phyloP scores from a whole-genome alignment of 2,329 filamentous ascomycete species.

The Trichoderma sp. region DNA sequence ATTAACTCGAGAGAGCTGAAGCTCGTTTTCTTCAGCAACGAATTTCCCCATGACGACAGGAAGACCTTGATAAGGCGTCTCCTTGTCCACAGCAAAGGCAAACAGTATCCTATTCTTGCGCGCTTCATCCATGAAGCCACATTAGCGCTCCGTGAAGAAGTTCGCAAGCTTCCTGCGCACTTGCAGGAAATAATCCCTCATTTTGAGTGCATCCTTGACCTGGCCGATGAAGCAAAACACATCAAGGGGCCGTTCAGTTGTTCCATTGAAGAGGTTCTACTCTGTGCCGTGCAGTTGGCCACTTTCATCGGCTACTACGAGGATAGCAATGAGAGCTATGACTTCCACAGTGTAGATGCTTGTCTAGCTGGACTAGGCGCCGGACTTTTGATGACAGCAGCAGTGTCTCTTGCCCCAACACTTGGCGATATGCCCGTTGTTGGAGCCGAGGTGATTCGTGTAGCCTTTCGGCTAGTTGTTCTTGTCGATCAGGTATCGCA shows the following conservation, averaged over 20 bases:
- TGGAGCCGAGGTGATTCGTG: background rate
- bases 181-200: background rate
- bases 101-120: constrained; percentile 8
- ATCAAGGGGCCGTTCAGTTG: background rate
- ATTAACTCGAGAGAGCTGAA: background rate
- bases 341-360: background rate
- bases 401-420: background rate
- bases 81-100: background rate
- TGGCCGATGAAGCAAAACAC: background rate
- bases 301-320: background rate
- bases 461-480: background rate
- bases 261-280: background rate
- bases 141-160: constrained; percentile 1
- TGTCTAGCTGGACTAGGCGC: background rate
- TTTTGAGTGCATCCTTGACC: background rate
- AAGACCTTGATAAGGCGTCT: background rate
- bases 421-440: background rate
- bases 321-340: background rate
- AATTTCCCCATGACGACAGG: constrained; percentile 21
- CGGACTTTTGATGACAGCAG: background rate
- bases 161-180: background rate
- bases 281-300: background rate
- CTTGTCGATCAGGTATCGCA: background rate
- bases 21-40: constrained; percentile 25
- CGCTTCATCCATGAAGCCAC: constrained; percentile 20